Base-by-base conservation (phyloP, 116 monocot genomes). In the Thalassia testudinum region DNA sequence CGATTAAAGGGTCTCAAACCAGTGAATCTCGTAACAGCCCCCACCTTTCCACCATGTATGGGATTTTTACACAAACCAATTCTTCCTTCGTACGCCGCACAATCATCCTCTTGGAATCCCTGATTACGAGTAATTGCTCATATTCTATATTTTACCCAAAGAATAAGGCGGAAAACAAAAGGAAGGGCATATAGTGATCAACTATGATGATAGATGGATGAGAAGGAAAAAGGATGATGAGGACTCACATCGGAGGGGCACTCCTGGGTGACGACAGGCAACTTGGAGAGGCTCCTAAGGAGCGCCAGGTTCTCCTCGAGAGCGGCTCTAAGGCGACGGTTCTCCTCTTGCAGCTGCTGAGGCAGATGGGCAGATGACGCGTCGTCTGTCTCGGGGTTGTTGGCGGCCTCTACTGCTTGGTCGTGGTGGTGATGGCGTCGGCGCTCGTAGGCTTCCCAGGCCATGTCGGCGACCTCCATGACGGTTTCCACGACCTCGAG, bases 401-500 rank as follows among this genome's bases (percentile, higher is more conserved):
- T 2, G 45, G 19, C 45, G 15, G 4, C 18, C 18, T 2, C 45
- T 16, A 2, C 45, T 45, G 45, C 6, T 34, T 3, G 6, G 30
- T 34, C 6, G 15, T 5, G 15, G 19, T 3, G 4, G 45, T 13
- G 45, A 20, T 20, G 45, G 27, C 57, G 65, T 29, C 65, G 84
- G 72, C 80, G 72, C 67, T 84, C 90, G 34, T 84, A 63, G 40
- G 90, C 84, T 26, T 49, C 65, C 90, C 84, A 90, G 0, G 90
- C 84, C 37, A 90, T 69, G 60, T 90, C 90, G 16, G 90, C 84
- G 63, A 84, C 67, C 77, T 90, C 84, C 58, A 90, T 52, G 77
- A 90, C 72, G 62, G 90, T 75, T 40, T 73, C 75, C 40, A 90
- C 77, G 55, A 90, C 66, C 60, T 90, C 83, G 49, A 90, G 49